phyloP scores from a whole-genome alignment of 1,284 basidiomycete genomes.

The Pseudozyma thailandica region DNA sequence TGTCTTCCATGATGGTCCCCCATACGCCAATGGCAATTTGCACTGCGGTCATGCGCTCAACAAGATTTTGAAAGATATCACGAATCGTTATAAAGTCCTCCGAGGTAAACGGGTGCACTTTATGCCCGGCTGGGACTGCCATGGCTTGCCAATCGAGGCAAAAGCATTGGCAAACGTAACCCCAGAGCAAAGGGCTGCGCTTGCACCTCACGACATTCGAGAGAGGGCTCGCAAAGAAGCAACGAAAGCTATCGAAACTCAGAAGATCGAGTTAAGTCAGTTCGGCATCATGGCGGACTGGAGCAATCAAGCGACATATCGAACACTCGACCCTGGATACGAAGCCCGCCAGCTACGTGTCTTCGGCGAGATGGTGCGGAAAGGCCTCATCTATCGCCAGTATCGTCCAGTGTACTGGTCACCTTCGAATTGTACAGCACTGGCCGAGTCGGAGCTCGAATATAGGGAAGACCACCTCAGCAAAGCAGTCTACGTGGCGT shows the following conservation, averaged over 20 bases:
- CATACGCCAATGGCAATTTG: constrained; percentile 94
- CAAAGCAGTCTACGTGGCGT: constrained; percentile 85
- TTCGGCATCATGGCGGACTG: constrained; percentile 95
- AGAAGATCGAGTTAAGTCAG: constrained; percentile 82
- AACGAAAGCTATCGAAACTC: constrained; percentile 78
- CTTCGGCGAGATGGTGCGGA: constrained; percentile 84
- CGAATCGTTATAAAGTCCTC: constrained; percentile 87
- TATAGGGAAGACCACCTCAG: constrained; percentile 91
- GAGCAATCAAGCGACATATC: constrained; percentile 79
- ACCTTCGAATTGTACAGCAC: constrained; percentile 89
- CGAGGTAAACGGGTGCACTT: constrained; percentile 87
- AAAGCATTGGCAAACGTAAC: constrained; percentile 56
- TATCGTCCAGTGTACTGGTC: constrained; percentile 95
- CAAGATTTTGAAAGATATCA: constrained; percentile 96
- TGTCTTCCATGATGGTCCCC: constrained; percentile 94
- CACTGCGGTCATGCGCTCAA: constrained; percentile 98
- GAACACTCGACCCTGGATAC: constrained; percentile 77
- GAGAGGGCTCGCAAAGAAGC: constrained; percentile 80
- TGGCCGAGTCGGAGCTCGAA: constrained; percentile 93
- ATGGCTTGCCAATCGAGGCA: constrained; percentile 85
- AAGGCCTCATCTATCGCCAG: constrained; percentile 84
- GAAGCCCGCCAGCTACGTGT: constrained; percentile 88
- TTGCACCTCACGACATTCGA: constrained; percentile 73
- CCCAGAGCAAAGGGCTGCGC: constrained; percentile 72
- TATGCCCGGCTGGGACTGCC: constrained; percentile 97